Base-by-base conservation (phyloP, 495 filamentous ascomycete species). In the Lepraria neglecta region DNA sequence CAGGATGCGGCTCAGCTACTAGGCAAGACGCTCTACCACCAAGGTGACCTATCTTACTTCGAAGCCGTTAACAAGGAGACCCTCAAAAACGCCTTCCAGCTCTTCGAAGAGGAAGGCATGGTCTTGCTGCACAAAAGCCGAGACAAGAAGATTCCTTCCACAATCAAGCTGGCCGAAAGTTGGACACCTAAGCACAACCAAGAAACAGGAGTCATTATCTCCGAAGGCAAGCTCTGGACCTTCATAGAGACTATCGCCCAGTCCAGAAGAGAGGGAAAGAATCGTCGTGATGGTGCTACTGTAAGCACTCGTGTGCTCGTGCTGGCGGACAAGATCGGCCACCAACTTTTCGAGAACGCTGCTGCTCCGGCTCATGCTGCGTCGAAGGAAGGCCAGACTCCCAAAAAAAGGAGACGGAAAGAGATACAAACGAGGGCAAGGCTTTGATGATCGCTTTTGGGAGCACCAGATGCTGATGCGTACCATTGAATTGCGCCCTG, bases 11-110 rank as follows among this genome's bases (percentile, higher is more conserved):
- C 91, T 0, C 94, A 98, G 66, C 70, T 95, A 19, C 83, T 97
- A 19, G 94, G 94, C 21, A 98, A 98, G 78, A 97, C 94, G 0
- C 77, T 98, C 9, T 98, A 96, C 69, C 91, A 97, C 71, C 94
- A 98, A 79, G 94, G 94, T 38, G 92, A 97, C 68, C 82, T 98
- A 30, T 89, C 85, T 27, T 97, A 98, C 71, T 96, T 96, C 65
- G 94, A 98, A 74, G 91, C 94, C 7, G 94, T 98, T 64, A 98
- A 97, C 77, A 96, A 96, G 60, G 91, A 97, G 70, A 92, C 91
- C 1, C 83, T 98, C 56, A 95, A 92, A 64, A 98, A 97, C 70
- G 86, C 90, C 3, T 96, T 90, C 73, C 79, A 85, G 62, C 85
- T 89, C 27, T 96, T 95, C 72, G 84, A 90, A 62, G 91, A 96